phyloP scores from a whole-genome alignment of 352 stramenopile genomes.

The Pseudoperonospora humuli region DNA sequence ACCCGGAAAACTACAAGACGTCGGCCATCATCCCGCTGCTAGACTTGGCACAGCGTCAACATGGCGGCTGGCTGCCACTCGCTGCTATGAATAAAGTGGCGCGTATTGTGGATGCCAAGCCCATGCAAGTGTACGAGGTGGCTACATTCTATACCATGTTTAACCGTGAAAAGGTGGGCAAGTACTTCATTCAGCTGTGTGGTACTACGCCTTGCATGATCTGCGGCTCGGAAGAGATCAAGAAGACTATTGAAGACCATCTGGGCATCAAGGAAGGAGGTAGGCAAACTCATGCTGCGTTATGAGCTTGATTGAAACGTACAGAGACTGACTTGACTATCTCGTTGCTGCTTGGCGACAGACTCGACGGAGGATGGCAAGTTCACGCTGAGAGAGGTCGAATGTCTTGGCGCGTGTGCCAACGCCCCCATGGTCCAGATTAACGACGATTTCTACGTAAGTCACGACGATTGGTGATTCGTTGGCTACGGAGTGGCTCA shows the following conservation, averaged over 20 bases:
- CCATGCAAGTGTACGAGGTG: constrained; percentile 98
- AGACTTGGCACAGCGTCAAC: constrained; percentile 93
- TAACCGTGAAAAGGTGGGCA: constrained; percentile 92
- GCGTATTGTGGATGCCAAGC: constrained; percentile 94
- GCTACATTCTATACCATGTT: constrained; percentile 99
- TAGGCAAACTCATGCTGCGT: too few species aligned
- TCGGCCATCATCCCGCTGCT: constrained; percentile 98
- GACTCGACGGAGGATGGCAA: constrained; percentile 71
- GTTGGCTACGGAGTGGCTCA: not conserved
- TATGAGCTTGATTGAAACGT: not conserved
- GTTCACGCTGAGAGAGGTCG: constrained; percentile 96
- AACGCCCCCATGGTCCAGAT: constrained; percentile 99
- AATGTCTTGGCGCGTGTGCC: constrained; percentile 98
- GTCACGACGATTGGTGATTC: constrained; percentile 1
- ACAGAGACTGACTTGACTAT: not conserved
- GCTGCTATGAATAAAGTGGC: constrained; percentile 99
- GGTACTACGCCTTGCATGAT: constrained; percentile 99
- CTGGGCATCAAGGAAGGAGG: constrained; percentile 96
- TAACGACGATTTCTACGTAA: constrained; percentile 95
- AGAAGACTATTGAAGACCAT: constrained; percentile 96
- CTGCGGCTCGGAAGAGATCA: constrained; percentile 98
- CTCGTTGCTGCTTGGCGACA: constrained; percentile 12
- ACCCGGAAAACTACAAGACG: constrained; percentile 99
- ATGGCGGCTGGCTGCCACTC: constrained; percentile 96
- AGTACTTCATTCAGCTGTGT: constrained; percentile 96